These are phyloP conservation scores for Scenedesmus sp. DNA, from an alignment of 163 green algal species.

Conservation along the genomic window DNA sequence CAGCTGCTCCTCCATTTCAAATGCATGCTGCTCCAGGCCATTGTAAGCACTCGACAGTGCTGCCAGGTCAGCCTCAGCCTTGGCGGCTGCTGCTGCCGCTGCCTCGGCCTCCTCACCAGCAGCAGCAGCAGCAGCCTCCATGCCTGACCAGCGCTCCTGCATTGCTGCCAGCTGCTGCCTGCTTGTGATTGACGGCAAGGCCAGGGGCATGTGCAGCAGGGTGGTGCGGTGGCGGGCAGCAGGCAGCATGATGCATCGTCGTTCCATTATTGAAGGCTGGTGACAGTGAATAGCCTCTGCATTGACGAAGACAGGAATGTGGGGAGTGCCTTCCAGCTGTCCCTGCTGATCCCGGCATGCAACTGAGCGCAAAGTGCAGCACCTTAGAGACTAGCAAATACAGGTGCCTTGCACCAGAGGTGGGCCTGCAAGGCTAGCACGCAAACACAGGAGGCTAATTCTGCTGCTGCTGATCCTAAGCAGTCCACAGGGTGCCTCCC, in stretches of 20 bases:
- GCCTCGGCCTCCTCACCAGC: slow-evolving; percentile 50
- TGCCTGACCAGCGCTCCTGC: slow-evolving; percentile 40
- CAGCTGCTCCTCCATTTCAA: slow-evolving; percentile 74
- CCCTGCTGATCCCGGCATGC: too few species aligned
- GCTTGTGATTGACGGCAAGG: not conserved
- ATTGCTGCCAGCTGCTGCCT: slow-evolving; percentile 55
- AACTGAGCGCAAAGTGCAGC: too few species aligned
- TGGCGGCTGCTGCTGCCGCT: slow-evolving; percentile 49
- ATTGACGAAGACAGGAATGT: too few species aligned
- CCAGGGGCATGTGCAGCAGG: not conserved
- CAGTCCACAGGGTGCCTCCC: not conserved
- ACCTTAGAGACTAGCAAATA: too few species aligned
- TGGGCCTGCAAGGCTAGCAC: too few species aligned
- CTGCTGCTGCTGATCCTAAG: not conserved
- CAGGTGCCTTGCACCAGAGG: too few species aligned
- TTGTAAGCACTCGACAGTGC: slow-evolving; percentile 84
- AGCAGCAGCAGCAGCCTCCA: slow-evolving; percentile 38
- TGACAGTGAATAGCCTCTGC: too few species aligned
- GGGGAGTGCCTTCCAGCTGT: too few species aligned
- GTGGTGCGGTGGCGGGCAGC: not conserved
- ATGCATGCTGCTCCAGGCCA: slow-evolving; percentile 82
- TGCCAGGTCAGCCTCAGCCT: slow-evolving; percentile 75
- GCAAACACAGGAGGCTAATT: too few species aligned
- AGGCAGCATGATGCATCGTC: too few species aligned
- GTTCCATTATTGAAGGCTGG: too few species aligned